Base-by-base conservation (phyloP, 495 filamentous ascomycete genomes). In the Bryoglossum gracile region DNA sequence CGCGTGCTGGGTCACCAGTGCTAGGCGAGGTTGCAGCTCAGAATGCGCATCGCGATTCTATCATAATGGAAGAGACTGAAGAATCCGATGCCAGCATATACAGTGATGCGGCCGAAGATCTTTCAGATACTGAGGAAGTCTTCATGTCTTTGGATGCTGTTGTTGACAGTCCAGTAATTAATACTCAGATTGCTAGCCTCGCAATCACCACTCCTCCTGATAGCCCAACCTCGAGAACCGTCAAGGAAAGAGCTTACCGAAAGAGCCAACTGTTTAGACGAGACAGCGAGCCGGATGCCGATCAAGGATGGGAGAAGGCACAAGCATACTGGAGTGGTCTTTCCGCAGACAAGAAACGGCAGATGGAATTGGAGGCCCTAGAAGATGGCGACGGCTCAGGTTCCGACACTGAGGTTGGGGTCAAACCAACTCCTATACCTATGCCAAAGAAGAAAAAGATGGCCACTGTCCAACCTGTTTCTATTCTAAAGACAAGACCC, bases 131-230 rank as follows among this genome's bases (percentile, higher is more conserved):
- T 13, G 82, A 85, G 33, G 80, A 82, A 53, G 86, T 84, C 0
- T 95, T 89, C 64, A 75, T 83, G 39, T 94, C 87, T 10, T 78
- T 95, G 37, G 79, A 94, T 65, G 89, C 89, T 22, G 82, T 94
- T 35, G 73, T 94, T 2, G 82, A 89, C 43, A 80, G 74, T 41
- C 59, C 59, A 13, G 36, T 53, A 19, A 24, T 49, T 2, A 32
- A 34, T n/a, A 40, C 26, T 53, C 28, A 22, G 19, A 17, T 5
- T 16, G 13, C 39, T 33, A 51, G 46, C 21, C 17, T 51, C n/a
- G 35, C 26, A 2, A 34, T 51, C 5, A 17, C 52, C 28, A 46
- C 47, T 25, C 33, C 54, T 19, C 56, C 24, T 11, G 57, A 58
- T n/a, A 53, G 52, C 41, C 53, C 57, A 19, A 52, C 51, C 13